These are phyloP conservation scores for Candida morakotiae DNA, from an alignment of 805 yeast genomes.

Conservation along the genomic window DNA sequence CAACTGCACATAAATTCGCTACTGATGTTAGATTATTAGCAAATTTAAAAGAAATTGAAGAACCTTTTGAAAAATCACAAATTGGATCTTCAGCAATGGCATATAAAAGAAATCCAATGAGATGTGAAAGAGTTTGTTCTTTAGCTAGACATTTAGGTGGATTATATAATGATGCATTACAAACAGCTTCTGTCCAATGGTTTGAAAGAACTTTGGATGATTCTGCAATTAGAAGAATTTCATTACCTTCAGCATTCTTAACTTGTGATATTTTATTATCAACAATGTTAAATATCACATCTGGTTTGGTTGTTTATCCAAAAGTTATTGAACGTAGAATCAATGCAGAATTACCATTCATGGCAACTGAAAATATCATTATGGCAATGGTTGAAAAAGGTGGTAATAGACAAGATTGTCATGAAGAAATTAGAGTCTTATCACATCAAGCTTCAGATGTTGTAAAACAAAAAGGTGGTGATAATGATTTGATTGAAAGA, in stretches of 20 bases:
- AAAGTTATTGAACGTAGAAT: constrained; percentile 98
- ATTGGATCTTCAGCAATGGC: constrained; percentile 99
- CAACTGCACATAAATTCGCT: constrained; percentile 95
- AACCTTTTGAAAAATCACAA: constrained; percentile 97
- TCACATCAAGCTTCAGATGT: constrained; percentile 97
- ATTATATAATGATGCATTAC: constrained; percentile 86
- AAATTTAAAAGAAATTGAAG: constrained; percentile 94
- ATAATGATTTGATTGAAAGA: constrained; percentile 92
- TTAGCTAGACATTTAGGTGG: constrained; percentile 93
- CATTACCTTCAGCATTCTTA: constrained; percentile 92
- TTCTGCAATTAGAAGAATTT: constrained; percentile 95
- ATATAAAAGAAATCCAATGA: constrained; percentile 99
- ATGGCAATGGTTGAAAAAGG: constrained; percentile 99
- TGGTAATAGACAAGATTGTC: constrained; percentile 97
- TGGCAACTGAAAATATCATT: constrained; percentile 98
- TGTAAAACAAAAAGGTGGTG: constrained; percentile 98
- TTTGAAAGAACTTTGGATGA: constrained; percentile 98
- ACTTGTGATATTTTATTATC: constrained; percentile 91
- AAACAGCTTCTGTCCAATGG: constrained; percentile 98
- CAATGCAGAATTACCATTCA: constrained; percentile 90
- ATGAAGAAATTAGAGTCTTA: constrained; percentile 93
- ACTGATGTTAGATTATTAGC: constrained; percentile 95
- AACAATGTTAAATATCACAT: constrained; percentile 85
- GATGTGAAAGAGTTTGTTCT: constrained; percentile 99
- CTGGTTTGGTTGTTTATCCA: constrained; percentile 96